phyloP scores from a whole-genome alignment of 768 basidiomycete genomes.

The Brasilioporus rufonigricans region DNA sequence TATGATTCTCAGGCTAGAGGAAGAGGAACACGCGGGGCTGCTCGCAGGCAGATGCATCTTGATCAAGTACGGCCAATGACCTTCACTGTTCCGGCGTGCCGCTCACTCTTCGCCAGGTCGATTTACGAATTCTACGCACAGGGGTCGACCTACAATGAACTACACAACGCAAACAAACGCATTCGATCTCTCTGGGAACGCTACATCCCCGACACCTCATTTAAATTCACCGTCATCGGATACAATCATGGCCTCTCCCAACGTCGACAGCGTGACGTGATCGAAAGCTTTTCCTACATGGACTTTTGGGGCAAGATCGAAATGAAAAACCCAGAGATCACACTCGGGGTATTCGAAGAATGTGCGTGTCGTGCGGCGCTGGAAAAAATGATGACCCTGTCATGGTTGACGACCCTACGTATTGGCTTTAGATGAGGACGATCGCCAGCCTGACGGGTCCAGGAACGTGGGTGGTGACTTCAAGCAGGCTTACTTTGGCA shows the following conservation, averaged over 20 bases:
- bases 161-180: slow-evolving; percentile 56
- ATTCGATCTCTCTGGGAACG: slow-evolving; percentile 51
- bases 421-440: slow-evolving; percentile 44
- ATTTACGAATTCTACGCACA: slow-evolving; percentile 77
- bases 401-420: not conserved
- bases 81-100: not conserved
- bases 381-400: not conserved
- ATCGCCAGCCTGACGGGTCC: slow-evolving; percentile 44
- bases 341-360: slow-evolving; percentile 79
- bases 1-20: slow-evolving; percentile 65
- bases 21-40: slow-evolving; percentile 70
- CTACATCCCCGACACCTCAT: slow-evolving; percentile 66
- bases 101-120: slow-evolving; percentile 44
- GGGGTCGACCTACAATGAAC: slow-evolving; percentile 62
- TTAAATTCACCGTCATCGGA: slow-evolving; percentile 75
- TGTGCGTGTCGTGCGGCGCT: slow-evolving; percentile 47
- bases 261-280: slow-evolving; percentile 57
- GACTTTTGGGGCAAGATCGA: slow-evolving; percentile 76
- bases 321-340: slow-evolving; percentile 75
- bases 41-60: slow-evolving; percentile 78
- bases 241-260: slow-evolving; percentile 76
- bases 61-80: slow-evolving; percentile 62
- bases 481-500: slow-evolving; percentile 75
- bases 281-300: slow-evolving; percentile 87
- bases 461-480: slow-evolving; percentile 68